phyloP scores from a whole-genome alignment of 345 rosid genomes.

The Clarkia xantiana region DNA sequence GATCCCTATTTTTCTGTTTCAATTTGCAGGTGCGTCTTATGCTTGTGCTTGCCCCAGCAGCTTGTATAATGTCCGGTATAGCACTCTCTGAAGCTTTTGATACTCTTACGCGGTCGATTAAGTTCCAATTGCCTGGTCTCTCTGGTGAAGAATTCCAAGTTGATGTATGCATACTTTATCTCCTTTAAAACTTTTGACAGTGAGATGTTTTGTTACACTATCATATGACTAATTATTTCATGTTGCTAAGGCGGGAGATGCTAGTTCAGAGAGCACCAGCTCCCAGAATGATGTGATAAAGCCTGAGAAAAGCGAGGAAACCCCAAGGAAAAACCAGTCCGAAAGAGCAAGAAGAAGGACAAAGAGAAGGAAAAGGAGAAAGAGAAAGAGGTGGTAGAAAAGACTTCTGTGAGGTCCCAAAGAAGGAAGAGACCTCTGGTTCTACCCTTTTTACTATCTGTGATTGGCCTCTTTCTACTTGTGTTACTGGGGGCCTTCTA shows the following conservation, averaged over 20 bases:
- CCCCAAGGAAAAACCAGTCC: constrained; percentile 9
- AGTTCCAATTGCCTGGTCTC: constrained; percentile 58
- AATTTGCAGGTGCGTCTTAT: constrained; percentile 81
- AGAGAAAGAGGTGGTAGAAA: constrained; percentile 15
- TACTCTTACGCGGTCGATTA: constrained; percentile 77
- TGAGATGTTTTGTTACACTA: not conserved
- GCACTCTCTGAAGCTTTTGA: constrained; percentile 95
- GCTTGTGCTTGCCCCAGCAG: constrained; percentile 99
- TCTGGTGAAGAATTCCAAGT: constrained; percentile 22
- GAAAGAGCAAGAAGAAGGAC: constrained; percentile 21
- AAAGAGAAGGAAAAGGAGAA: constrained; percentile 7
- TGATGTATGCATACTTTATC: constrained; percentile 32
- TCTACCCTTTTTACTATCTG: constrained; percentile 66
- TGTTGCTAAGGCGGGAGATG: constrained; percentile 46
- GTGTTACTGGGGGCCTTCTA: constrained; percentile 87
- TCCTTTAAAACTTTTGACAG: not conserved
- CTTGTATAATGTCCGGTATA: constrained; percentile 97
- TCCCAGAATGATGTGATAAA: constrained; percentile 9
- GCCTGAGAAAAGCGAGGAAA: constrained; percentile 9
- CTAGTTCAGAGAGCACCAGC: constrained; percentile 19
- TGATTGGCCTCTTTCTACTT: constrained; percentile 64
- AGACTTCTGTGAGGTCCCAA: constrained; percentile 34
- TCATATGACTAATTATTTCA: constrained; percentile 10
- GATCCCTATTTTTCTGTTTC: constrained; percentile 1
- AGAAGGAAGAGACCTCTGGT: constrained; percentile 55